A percentile compares a stretch with the other conserved stretches of the same genome.
phyloP scores from a whole-genome alignment of 192 early-diverging fungal genomes.

The Coemansia sp. region DNA sequence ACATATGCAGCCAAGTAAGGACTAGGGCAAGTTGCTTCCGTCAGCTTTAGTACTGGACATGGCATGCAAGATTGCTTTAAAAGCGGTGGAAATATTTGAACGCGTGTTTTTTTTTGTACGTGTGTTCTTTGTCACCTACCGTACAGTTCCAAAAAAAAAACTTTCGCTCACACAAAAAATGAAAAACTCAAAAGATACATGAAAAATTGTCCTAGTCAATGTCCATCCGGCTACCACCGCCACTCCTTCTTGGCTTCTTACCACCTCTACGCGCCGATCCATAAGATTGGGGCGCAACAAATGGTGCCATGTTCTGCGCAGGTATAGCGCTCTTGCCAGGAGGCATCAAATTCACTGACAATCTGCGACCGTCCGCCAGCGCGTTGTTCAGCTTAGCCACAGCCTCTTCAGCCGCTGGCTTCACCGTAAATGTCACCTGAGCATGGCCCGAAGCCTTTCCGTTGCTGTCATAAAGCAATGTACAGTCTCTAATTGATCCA shows the following conservation, averaged over 20 bases:
- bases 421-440: constrained; percentile 40
- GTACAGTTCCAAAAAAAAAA: constrained; percentile 1
- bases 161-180: background rate
- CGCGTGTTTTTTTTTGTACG: background rate
- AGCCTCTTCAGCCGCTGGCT: constrained; percentile 43
- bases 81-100: constrained; percentile 13
- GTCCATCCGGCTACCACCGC: constrained; percentile 39
- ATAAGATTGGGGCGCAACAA: constrained; percentile 1
- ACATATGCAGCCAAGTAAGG: constrained; percentile 23
- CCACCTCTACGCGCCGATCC: background rate
- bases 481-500: constrained; percentile 49
- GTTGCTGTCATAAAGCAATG: constrained; percentile 42
- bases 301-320: constrained; percentile 10
- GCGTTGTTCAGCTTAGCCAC: constrained; percentile 46
- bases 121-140: constrained; percentile 15
- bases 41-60: constrained; percentile 20
- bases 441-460: constrained; percentile 53
- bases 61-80: constrained; percentile 9
- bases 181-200: constrained; percentile 2
- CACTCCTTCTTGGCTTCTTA: constrained; percentile 13
- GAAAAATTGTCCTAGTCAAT: constrained; percentile 23
- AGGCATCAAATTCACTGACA: constrained; percentile 31
- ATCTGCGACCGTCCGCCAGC: constrained; percentile 49
- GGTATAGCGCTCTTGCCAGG: background rate
- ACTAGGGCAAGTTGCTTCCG: constrained; percentile 2